Percentiles rank a stretch among this genome's conserved stretches.
Evolutionary conservation across 176 grass and related monocot species (phyloP).

Genomic region (sorghum (Sorghum bicolor)): Sorghum_bicolor_NCBIv3 NC_012872.2:58785001-58785500

Average conservation of each 20-base stretch:
- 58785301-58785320: neutral
- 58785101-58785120: conserved; percentile 19
- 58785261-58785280: neutral
- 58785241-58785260: conserved; percentile 4
- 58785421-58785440: neutral
- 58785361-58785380: neutral
- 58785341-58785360: neutral
- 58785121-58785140: conserved; percentile 17
- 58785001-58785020: neutral
- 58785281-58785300: conserved; percentile 12
- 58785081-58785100: conserved; percentile 40
- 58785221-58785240: neutral
- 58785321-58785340: conserved; percentile 2
- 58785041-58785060: conserved; percentile 12
- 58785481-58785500: neutral
- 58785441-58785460: neutral
- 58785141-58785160: conserved; percentile 36
- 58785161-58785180: conserved; percentile 21
- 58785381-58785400: neutral
- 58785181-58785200: conserved; percentile 29
- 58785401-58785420: neutral
- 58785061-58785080: conserved; percentile 55
- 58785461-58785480: neutral
- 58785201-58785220: conserved; percentile 33
- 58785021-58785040: neutral